Percentiles rank a stretch among this genome's conserved stretches.
phyloP scores from a whole-genome alignment of 225 moss, liverwort and hornwort genomes.

The Polytrichum commune region DNA sequence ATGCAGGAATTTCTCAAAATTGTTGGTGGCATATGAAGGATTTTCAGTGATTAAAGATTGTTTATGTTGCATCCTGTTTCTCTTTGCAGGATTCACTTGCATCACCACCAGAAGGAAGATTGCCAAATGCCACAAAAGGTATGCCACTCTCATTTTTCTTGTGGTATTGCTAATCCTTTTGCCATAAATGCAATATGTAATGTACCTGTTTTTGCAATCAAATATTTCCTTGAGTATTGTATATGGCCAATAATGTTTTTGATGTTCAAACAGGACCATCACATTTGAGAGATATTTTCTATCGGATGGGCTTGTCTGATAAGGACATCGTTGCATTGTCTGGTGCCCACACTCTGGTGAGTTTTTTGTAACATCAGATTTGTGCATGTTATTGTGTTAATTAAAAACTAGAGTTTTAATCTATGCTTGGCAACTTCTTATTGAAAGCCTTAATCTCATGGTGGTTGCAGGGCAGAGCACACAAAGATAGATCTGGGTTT shows the following conservation, averaged over 20 bases:
- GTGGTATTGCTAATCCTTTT: too few relatives aligned
- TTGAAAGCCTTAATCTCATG: background rate
- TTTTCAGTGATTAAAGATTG: too few relatives aligned
- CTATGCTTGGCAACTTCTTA: constrained; percentile 10
- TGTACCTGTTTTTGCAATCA: too few relatives aligned
- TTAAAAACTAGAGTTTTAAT: background rate
- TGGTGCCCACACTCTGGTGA: constrained; percentile 87
- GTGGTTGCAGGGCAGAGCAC: constrained; percentile 67
- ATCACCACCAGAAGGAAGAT: constrained; percentile 78
- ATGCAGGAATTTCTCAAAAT: too few relatives aligned
- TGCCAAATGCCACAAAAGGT: constrained; percentile 73
- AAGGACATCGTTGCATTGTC: constrained; percentile 91
- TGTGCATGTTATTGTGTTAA: background rate
- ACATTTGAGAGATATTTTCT: constrained; percentile 84
- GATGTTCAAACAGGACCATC: constrained; percentile 54
- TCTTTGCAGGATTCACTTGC: constrained; percentile 70
- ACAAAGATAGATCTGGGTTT: constrained; percentile 86
- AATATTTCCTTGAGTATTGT: too few relatives aligned
- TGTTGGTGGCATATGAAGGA: background rate
- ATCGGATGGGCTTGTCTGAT: constrained; percentile 88
- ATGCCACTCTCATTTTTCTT: background rate
- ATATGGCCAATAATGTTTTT: background rate
- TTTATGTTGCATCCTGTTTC: constrained; percentile 1
- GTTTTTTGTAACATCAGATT: background rate
- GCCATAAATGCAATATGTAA: too few relatives aligned